A percentile compares a stretch with the other conserved stretches of the same genome.
Conservation (phyloP, 768 basidiomycete species). For the Pisolithus tinctorius region DNA sequence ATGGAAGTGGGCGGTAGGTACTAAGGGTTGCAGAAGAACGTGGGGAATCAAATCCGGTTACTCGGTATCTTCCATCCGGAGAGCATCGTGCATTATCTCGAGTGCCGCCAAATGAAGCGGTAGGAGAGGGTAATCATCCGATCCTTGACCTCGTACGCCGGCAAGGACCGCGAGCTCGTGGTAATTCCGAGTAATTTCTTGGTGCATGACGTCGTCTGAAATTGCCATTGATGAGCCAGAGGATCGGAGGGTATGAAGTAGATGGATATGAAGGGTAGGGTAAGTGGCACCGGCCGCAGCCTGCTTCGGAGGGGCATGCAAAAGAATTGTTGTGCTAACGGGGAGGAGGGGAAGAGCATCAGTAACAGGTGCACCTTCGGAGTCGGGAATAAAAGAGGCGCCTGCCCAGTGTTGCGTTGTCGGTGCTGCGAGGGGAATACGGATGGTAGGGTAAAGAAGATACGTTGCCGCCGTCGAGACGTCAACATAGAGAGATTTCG, state of each 20-base stretch:
- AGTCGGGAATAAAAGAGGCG: conserved; percentile 28
- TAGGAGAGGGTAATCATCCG: conserved; percentile 45
- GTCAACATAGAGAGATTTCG: conserved; percentile 28
- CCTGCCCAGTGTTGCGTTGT: conserved; percentile 22
- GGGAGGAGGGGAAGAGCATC: conserved; percentile 45
- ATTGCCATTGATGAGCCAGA: conserved; percentile 31
- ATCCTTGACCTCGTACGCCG: conserved; percentile 29
- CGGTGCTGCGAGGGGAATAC: conserved; percentile 37
- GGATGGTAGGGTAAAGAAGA: conserved; percentile 37
- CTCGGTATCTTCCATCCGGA: conserved; percentile 24
- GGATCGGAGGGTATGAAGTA: conserved; percentile 46
- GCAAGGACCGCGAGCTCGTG: conserved; percentile 65
- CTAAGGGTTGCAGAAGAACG: neutral
- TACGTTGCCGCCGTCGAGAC: conserved; percentile 39
- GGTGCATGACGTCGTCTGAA: conserved; percentile 27
- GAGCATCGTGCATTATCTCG: conserved; percentile 47
- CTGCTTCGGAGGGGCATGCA: conserved; percentile 44
- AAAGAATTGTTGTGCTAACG: conserved; percentile 48
- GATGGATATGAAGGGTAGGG: conserved; percentile 53
- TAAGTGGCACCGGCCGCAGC: conserved; percentile 31
- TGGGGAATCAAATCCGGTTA: conserved; percentile 2
- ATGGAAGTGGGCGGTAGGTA: neutral
- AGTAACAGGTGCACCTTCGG: conserved; percentile 14
- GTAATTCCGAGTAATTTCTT: conserved; percentile 62
- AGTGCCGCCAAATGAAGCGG: conserved; percentile 74